Evolutionary conservation across 805 yeast genomes (phyloP).

Genomic region (Cyberlindnera euphorbiiphila): DNA sequence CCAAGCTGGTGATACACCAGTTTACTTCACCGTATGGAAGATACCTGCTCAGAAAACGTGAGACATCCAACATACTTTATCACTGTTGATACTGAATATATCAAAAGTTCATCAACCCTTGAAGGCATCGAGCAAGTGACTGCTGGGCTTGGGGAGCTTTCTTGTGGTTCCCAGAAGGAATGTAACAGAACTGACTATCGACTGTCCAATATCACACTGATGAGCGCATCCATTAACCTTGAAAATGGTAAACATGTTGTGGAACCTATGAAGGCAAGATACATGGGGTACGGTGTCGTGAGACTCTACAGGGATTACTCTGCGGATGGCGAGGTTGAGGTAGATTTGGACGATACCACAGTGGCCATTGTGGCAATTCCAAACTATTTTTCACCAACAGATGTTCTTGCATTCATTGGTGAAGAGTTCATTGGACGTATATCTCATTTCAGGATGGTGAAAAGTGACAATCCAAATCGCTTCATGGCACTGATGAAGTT

Average conservation of each 20-base stretch:
- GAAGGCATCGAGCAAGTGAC: no score
- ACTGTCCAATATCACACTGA: slow-evolving; percentile 32
- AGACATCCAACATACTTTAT: no score
- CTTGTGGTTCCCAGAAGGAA: no score
- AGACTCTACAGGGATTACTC: slow-evolving; percentile 53
- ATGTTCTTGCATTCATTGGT: slow-evolving; percentile 76
- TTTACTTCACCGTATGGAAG: no score
- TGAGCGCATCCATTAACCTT: slow-evolving; percentile 23
- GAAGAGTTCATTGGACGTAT: slow-evolving; percentile 49
- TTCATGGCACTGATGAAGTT: slow-evolving; percentile 80
- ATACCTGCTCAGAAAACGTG: no score
- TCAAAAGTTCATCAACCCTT: no score
- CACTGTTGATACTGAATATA: no score
- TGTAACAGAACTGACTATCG: slow-evolving; percentile 27
- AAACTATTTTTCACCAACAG: slow-evolving; percentile 80
- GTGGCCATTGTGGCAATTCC: slow-evolving; percentile 84
- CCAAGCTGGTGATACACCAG: no score
- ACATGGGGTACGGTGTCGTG: slow-evolving; percentile 72
- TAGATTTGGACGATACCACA: slow-evolving; percentile 57
- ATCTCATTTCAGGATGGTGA: slow-evolving; percentile 69
- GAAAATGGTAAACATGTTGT: not conserved
- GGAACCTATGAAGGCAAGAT: slow-evolving; percentile 41
- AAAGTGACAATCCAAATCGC: slow-evolving; percentile 62
- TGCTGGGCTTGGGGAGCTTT: no score
- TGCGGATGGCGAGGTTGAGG: slow-evolving; percentile 26